These are phyloP conservation scores for Hypoxylon sp. DNA, from an alignment of 2,329 filamentous ascomycete genomes.

Conservation along the genomic window DNA sequence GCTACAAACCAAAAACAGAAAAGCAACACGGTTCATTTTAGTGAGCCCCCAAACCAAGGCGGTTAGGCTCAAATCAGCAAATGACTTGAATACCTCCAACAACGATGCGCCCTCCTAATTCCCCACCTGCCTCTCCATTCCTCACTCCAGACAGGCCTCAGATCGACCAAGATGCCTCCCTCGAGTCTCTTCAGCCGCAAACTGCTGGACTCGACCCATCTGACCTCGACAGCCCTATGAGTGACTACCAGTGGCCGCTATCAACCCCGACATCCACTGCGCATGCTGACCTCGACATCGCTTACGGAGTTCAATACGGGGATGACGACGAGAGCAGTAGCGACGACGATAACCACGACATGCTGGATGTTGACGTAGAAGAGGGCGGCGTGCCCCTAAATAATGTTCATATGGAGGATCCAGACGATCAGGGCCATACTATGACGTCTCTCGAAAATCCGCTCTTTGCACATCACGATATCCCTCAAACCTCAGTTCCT, in stretches of 20 bases:
- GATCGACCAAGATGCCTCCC: constrained; percentile 46
- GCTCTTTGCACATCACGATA: constrained; percentile 21
- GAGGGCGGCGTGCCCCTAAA: constrained; percentile 50
- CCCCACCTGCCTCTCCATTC: constrained; percentile 47
- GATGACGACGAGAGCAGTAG: constrained; percentile 37
- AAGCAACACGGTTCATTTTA: constrained; percentile 33
- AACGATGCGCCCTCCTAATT: constrained; percentile 47
- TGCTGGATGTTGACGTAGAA: constrained; percentile 47
- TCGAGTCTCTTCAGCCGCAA: constrained; percentile 37
- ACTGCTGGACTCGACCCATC: constrained; percentile 36
- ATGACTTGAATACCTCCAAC: constrained; percentile 42
- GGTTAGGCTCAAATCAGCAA: constrained; percentile 44
- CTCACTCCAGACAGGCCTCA: constrained; percentile 45
- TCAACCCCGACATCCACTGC: constrained; percentile 19
- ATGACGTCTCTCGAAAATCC: constrained; percentile 19
- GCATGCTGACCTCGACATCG: constrained; percentile 32
- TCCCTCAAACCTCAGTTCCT: constrained; percentile 11
- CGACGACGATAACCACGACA: constrained; percentile 32
- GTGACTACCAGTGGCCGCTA: constrained; percentile 27
- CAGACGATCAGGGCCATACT: constrained; percentile 26
- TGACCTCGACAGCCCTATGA: constrained; percentile 39
- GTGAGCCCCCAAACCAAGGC: constrained; percentile 37
- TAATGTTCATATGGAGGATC: constrained; percentile 46
- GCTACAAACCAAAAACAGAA: constrained; percentile 34
- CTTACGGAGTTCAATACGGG: constrained; percentile 32